Evolutionary conservation across 1,139 yeast genomes (phyloP).

Genomic region (Nakaseomyces uthaithaninus): DNA sequence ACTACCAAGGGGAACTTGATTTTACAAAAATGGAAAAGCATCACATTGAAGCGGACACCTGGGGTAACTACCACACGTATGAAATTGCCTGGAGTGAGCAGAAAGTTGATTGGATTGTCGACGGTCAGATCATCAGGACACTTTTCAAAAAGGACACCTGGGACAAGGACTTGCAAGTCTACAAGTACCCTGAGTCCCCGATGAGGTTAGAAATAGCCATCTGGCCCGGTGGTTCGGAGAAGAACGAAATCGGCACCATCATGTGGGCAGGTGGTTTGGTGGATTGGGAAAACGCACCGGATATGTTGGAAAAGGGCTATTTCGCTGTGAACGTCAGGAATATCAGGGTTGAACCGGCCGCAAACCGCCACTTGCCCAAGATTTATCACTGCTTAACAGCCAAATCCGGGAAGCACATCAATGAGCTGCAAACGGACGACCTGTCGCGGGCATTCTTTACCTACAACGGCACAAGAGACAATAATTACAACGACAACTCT

Average conservation of each 20-base stretch:
- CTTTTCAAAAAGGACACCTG: conserved; percentile 59
- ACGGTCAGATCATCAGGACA: conserved; percentile 61
- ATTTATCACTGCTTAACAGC: conserved; percentile 11
- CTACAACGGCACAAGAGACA: conserved; percentile 3
- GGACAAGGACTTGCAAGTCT: conserved; percentile 23
- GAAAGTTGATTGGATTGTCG: conserved; percentile 61
- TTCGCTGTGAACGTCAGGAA: conserved; percentile 22
- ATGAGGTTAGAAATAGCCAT: conserved; percentile 74
- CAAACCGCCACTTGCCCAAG: conserved; percentile 14
- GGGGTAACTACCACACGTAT: conserved; percentile 64
- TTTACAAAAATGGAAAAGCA: conserved; percentile 44
- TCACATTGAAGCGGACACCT: conserved; percentile 43
- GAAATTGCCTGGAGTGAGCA: conserved; percentile 80
- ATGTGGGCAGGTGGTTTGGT: conserved; percentile 92
- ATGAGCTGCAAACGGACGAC: conserved; percentile 3
- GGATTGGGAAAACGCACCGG: conserved; percentile 50
- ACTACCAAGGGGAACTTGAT: conserved; percentile 64
- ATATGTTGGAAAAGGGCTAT: conserved; percentile 27
- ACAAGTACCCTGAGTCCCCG: conserved; percentile 84
- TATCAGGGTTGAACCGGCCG: conserved; percentile 21
- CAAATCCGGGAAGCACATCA: conserved; percentile 6
- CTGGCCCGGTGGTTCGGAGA: conserved; percentile 84
- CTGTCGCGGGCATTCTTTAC: background rate
- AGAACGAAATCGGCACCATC: conserved; percentile 65
- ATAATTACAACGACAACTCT: conserved; percentile 1